Percentiles rank a stretch among this genome's conserved stretches.
Conservation (phyloP, 2,329 filamentous ascomycete genomes). For the Xylaria sp. region DNA sequence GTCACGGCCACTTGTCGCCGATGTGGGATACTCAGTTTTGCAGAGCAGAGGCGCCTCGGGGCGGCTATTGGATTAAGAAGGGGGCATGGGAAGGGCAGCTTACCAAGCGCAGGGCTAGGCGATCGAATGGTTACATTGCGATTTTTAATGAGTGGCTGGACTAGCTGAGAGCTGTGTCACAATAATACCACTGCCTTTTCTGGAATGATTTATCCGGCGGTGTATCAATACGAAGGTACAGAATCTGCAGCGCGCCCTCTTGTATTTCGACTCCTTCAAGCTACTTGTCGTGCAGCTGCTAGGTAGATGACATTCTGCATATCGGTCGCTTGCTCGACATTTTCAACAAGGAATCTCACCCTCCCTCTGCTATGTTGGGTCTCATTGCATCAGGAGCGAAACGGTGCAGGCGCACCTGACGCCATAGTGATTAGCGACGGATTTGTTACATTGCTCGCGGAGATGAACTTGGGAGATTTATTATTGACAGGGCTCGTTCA, state of each 20-base stretch:
- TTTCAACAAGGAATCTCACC: slow-evolving; percentile 17
- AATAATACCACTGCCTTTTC: slow-evolving; percentile 21
- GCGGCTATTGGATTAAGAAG: slow-evolving; percentile 24
- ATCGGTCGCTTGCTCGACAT: slow-evolving; percentile 15
- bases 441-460: slow-evolving; percentile 13
- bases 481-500: slow-evolving; percentile 24
- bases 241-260: slow-evolving; percentile 5
- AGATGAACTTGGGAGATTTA: slow-evolving; percentile 15
- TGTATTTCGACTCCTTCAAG: slow-evolving; percentile 13
- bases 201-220: slow-evolving; percentile 32
- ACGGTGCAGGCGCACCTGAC: slow-evolving; percentile 27
- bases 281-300: slow-evolving; percentile 4
- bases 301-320: slow-evolving; percentile 24
- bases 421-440: slow-evolving; percentile 7
- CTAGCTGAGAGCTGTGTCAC: slow-evolving; percentile 36
- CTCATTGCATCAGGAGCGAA: slow-evolving; percentile 35
- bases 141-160: slow-evolving; percentile 31
- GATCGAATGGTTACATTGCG: slow-evolving; percentile 24
- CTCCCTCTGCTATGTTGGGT: slow-evolving; percentile 28
- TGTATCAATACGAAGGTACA: slow-evolving; percentile 29
- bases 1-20: slow-evolving; percentile 19
- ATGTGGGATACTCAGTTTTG: slow-evolving; percentile 14
- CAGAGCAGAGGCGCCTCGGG: slow-evolving; percentile 18
- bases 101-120: slow-evolving; percentile 33
- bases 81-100: slow-evolving; percentile 23